Conservation (phyloP, 176 grass and related monocot genomes). For the Puccinellia tenuiflora region DNA sequence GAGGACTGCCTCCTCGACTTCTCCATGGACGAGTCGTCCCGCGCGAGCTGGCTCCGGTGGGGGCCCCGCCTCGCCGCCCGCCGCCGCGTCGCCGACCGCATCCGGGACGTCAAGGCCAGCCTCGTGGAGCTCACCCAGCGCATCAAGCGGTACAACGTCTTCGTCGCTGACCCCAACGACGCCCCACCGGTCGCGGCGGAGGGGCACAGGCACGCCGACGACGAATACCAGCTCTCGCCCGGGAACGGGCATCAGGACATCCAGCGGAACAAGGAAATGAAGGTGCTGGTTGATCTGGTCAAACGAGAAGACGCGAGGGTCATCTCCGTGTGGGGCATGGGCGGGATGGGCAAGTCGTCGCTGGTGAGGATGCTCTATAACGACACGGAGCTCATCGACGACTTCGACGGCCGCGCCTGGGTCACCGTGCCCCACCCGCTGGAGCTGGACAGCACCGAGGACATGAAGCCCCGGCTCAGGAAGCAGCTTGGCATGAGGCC, state of each 20-base stretch:
- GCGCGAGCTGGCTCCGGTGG: neutral
- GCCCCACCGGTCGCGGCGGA: neutral
- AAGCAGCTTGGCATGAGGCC: neutral
- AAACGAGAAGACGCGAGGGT: neutral
- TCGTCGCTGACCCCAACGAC: neutral
- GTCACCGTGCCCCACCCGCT: conserved; percentile 35
- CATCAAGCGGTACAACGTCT: neutral
- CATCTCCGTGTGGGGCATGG: conserved; percentile 31
- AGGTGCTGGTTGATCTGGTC: neutral
- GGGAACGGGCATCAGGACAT: neutral
- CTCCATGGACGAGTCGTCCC: neutral
- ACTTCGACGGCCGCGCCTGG: conserved; percentile 32
- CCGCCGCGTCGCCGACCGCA: conserved; percentile 1
- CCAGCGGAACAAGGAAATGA: neutral
- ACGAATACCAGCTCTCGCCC: neutral
- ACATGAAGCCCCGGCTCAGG: neutral
- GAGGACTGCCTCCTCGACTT: conserved; percentile 39
- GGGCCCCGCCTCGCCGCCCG: neutral
- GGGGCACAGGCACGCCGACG: neutral
- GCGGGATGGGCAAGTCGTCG: conserved; percentile 32
- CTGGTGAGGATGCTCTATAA: conserved; percentile 15
- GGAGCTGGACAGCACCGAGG: neutral
- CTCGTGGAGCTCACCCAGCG: conserved; percentile 15
- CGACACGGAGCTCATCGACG: neutral
- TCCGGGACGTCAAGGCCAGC: conserved; percentile 5